Evolutionary conservation across 192 early-diverging fungal species (phyloP), one percentile per base, ranked within the genome.

Genomic region (Allomyces arbusculus): DNA sequence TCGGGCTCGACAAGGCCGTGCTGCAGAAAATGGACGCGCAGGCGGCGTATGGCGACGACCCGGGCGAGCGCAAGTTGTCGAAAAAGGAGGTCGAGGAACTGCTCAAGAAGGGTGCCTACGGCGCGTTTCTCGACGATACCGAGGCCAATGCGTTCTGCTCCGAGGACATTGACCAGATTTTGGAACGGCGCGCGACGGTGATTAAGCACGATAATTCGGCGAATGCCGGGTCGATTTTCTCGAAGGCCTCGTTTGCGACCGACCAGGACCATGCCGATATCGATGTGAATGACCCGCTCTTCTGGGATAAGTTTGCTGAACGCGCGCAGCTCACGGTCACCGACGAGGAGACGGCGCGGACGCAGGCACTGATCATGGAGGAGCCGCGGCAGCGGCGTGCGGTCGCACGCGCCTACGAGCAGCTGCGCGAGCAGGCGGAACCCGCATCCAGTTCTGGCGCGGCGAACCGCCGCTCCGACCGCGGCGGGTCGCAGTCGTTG

Each of bases 261-360:
- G 70, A 73, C 4, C 72, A 73, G 1, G 73, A 69, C 20, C 68
- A 64, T 61, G 76, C 73, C 55, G 79, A 83, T 63, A 80, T 92
- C 1, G 87, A 89, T 63, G 74, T 92, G 11, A 83, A 92, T 66
- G 90, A 92, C 70, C 88, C 90, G 24, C 78, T 89, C 64, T 92
- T 92, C 71, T 92, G 90, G 90, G 89, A 91, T 67, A 92, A 92
- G 70, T 84, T 89, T 74, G 90, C 90, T 2, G 74, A 84, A 58
- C 76, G 82, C 58, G 89, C 89, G 58, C 77, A 90, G 45, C 75
- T 91, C 19, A 79, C 89, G 58, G 74, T 86, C 9, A 77, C 76
- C 3, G 75, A 80, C 23, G 77, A 82, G 14, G 68, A 72, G 10
- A 70, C 78, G 0, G 75, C 76, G 67, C 78, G 80, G 24, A 77